Evolutionary conservation across 345 rosid species (phyloP), one percentile per base, ranked within the genome.

Genomic region (Lenwebbia sp.): DNA sequence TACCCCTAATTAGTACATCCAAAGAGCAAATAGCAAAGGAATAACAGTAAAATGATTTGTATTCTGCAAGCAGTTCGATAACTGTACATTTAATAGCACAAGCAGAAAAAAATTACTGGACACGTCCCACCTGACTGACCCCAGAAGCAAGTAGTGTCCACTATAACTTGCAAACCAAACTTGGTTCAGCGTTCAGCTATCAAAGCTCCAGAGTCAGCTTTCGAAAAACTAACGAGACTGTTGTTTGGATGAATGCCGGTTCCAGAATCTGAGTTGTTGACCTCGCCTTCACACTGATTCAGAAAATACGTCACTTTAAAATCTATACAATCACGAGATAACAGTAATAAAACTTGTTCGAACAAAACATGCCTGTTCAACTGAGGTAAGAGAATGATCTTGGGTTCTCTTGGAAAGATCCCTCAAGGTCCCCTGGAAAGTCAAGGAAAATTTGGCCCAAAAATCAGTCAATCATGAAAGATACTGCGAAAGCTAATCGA

Each of bases 401-500:
- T 87, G 96, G 74, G 84, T 82, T 90, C 90, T 93, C 90, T 91
- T 94, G 49, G 94, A 90, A 76, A 93, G 92, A 85, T 93, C 97
- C 89, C 95, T 90, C 88, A 94, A 82, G 76, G 93, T 90, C 62
- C 97, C 97, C 96, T 94, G 92, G 87, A 87, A 54, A 56, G 85
- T 82, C 84, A 82, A 14, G 13, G 37, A 58, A 83, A 47, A 37
- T 86, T 33, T 33, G 54, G 44, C 83, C 57, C 47, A 65, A 86
- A 13, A 47, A 54, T 47, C 57, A 53, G 81, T 51, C 54, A 83
- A 58, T 30, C 26, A 83, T 6, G 25, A 12, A 82, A 87, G 41
- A 57, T 53, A 58, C 57, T 26, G 62, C 25, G 11, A 53, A 84
- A 47, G 83, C 78, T 37, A 37, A 70, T 37, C 9, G 25, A 70